Conservation (phyloP, 139 green algal species). For the Yamagishiella unicocca region DNA sequence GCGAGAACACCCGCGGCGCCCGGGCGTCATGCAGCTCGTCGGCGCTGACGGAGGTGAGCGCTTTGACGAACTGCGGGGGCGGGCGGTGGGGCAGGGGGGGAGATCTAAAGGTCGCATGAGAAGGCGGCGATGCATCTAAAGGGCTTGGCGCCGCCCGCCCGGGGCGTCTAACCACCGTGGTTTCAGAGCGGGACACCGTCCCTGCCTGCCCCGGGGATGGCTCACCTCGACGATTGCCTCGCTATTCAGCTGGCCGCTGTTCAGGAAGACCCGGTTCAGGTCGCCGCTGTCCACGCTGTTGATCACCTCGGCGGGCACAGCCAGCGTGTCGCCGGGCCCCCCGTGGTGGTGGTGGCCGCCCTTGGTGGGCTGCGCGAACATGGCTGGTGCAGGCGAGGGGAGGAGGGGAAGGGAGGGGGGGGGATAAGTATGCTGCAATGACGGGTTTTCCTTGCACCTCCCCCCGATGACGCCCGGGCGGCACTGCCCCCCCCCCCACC, state of each 20-base stretch:
- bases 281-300: constrained; percentile 67
- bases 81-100: not conserved
- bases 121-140: too few relatives aligned
- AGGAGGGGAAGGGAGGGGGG: too few relatives aligned
- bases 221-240: constrained; percentile 94
- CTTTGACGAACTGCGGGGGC: constrained; percentile 83
- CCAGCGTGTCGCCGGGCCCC: not conserved
- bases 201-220: too few relatives aligned
- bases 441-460: too few relatives aligned
- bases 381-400: constrained; percentile 4
- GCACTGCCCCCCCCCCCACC: not conserved
- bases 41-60: constrained; percentile 76
- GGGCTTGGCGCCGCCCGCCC: too few relatives aligned
- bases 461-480: too few relatives aligned
- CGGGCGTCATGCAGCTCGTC: constrained; percentile 74
- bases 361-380: not conserved
- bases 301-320: constrained; percentile 64
- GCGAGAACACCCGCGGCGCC: constrained; percentile 89
- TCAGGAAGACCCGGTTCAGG: constrained; percentile 65
- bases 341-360: constrained; percentile 21
- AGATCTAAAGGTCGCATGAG: too few relatives aligned
- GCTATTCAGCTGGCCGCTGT: constrained; percentile 75
- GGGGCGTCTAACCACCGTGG: too few relatives aligned
- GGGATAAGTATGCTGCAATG: not conserved
- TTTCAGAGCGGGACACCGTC: too few relatives aligned